These are phyloP conservation scores for Linnemannia exigua DNA, from an alignment of 192 early-diverging fungal species.

Conservation along the genomic window DNA sequence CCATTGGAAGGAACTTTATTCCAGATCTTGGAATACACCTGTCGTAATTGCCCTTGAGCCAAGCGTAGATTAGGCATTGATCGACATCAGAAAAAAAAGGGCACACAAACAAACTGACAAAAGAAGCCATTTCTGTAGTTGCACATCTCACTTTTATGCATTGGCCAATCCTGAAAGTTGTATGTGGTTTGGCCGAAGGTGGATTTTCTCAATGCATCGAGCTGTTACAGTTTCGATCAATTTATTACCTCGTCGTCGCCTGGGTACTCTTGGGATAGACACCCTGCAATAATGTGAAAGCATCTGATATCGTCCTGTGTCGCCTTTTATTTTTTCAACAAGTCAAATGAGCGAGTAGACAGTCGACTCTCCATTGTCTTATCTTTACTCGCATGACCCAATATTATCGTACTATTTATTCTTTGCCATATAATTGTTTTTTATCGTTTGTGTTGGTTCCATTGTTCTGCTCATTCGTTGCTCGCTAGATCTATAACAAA, in stretches of 20 bases:
- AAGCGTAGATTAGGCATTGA: background rate
- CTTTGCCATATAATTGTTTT: background rate
- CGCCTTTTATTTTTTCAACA: background rate
- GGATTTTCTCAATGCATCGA: background rate
- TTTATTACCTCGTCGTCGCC: background rate
- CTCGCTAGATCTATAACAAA: background rate
- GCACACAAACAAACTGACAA: background rate
- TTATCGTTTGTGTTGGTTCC: background rate
- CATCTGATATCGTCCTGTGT: background rate
- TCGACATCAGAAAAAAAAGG: background rate
- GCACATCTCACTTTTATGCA: background rate
- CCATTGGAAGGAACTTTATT: background rate
- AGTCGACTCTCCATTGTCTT: background rate
- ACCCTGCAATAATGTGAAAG: background rate
- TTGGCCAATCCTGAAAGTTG: background rate
- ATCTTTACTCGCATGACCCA: background rate
- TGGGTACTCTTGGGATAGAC: background rate
- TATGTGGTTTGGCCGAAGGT: background rate
- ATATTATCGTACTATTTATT: background rate
- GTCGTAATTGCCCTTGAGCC: background rate
- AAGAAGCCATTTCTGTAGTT: background rate
- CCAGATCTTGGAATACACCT: conserved; percentile 3
- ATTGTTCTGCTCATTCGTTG: too few species aligned
- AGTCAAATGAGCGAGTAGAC: background rate
- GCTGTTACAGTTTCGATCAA: background rate